Evolutionary conservation across 352 stramenopile species (phyloP).

Genomic region (Phytopythium cucurbitacearum): DNA sequence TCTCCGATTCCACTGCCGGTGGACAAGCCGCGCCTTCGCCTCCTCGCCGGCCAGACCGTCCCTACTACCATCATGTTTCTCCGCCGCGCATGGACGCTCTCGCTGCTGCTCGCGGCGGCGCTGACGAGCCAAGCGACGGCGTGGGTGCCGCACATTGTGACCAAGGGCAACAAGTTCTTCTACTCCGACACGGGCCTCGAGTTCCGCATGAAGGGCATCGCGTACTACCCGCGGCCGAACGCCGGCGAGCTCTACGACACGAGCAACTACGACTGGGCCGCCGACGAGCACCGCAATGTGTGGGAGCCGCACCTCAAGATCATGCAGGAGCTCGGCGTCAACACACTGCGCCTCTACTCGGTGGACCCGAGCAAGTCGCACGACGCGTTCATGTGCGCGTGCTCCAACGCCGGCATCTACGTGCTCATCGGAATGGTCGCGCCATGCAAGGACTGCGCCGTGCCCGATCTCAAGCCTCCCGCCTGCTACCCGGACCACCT

Average conservation of each 20-base stretch:
- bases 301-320: slow-evolving; percentile 48
- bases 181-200: slow-evolving; percentile 40
- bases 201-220: slow-evolving; percentile 69
- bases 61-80: too few species aligned
- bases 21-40: too few species aligned
- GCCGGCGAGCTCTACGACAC: slow-evolving; percentile 31
- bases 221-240: slow-evolving; percentile 69
- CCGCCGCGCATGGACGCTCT: too few species aligned
- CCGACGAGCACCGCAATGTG: slow-evolving; percentile 51
- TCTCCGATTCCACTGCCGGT: too few species aligned
- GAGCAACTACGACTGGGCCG: slow-evolving; percentile 28
- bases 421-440: slow-evolving; percentile 59
- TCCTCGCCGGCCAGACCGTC: too few species aligned
- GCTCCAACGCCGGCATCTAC: slow-evolving; percentile 63
- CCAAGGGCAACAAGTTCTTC: slow-evolving; percentile 65
- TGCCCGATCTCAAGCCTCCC: slow-evolving; percentile 34
- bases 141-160: slow-evolving; percentile 15
- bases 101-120: not conserved
- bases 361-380: slow-evolving; percentile 54
- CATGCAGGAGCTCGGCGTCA: slow-evolving; percentile 55
- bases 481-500: slow-evolving; percentile 48
- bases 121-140: not conserved
- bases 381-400: slow-evolving; percentile 80
- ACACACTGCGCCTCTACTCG: slow-evolving; percentile 63
- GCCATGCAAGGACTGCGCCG: slow-evolving; percentile 48